A percentile compares a stretch with the other conserved stretches of the same genome.
These are phyloP conservation scores for Fistulinella prunicolor DNA, from an alignment of 768 basidiomycete genomes.

Conservation along the genomic window DNA sequence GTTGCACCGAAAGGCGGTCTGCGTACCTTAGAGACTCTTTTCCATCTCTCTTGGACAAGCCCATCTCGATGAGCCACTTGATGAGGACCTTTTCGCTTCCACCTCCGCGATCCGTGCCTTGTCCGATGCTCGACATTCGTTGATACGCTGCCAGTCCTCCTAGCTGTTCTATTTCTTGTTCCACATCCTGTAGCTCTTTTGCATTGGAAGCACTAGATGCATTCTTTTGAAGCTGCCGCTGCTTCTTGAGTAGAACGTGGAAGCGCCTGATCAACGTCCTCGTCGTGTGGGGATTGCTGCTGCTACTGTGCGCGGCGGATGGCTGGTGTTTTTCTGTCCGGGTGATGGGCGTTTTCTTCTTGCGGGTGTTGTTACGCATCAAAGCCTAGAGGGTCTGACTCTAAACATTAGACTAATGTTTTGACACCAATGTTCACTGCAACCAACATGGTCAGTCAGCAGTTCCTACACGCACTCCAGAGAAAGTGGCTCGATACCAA, in stretches of 20 bases:
- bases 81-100: conserved; percentile 83
- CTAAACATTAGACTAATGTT: no score
- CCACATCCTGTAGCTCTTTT: conserved; percentile 48
- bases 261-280: conserved; percentile 75
- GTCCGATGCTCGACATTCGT: conserved; percentile 77
- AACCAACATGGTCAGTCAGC: no score
- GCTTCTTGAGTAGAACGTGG: conserved; percentile 75
- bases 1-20: conserved; percentile 4
- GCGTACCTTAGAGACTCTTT: conserved; percentile 33
- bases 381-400: neutral
- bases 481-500: no score
- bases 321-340: conserved; percentile 6
- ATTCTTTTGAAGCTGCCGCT: conserved; percentile 47
- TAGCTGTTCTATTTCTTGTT: conserved; percentile 58
- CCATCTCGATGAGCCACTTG: conserved; percentile 64
- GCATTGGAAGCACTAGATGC: conserved; percentile 14
- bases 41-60: conserved; percentile 28
- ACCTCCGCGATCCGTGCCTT: conserved; percentile 78
- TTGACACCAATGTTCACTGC: no score
- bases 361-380: conserved; percentile 45
- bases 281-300: conserved; percentile 57
- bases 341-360: conserved; percentile 48
- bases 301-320: conserved; percentile 25
- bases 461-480: no score
- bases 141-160: conserved; percentile 84